A percentile compares a stretch with the other conserved stretches of the same genome.
Evolutionary conservation across 2,329 filamentous ascomycete genomes (phyloP).

Genomic region (Helicocarpus griseus): DNA sequence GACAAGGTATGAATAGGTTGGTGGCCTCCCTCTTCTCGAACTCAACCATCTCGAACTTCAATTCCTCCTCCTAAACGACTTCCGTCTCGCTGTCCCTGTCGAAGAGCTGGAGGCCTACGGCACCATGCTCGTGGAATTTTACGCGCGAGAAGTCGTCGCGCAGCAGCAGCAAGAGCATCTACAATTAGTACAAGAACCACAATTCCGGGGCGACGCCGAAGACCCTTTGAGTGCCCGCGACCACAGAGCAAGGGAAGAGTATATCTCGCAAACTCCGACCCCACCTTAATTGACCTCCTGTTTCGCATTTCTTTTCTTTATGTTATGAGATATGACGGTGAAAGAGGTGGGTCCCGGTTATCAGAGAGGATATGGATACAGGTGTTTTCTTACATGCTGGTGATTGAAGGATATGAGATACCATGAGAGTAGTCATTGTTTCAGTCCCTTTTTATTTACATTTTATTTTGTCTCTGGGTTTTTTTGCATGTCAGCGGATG

Average conservation of each 20-base stretch:
- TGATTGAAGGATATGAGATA: neutral
- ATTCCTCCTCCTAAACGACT: slow-evolving; percentile 92
- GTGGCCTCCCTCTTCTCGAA: slow-evolving; percentile 81
- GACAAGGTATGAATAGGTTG: slow-evolving; percentile 61
- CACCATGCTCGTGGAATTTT: slow-evolving; percentile 97
- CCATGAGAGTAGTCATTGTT: neutral
- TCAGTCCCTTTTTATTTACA: neutral
- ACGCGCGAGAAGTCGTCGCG: slow-evolving; percentile 76
- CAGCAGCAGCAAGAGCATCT: slow-evolving; percentile 40
- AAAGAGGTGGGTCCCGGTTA: neutral
- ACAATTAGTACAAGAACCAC: slow-evolving; percentile 6
- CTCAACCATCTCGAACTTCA: slow-evolving; percentile 94
- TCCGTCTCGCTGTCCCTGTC: slow-evolving; percentile 81
- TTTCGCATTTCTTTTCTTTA: neutral
- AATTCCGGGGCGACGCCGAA: neutral
- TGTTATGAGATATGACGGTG: neutral
- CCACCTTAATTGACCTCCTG: neutral
- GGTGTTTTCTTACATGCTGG: neutral
- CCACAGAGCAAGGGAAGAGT: slow-evolving; percentile 1
- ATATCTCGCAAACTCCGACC: neutral
- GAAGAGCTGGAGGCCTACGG: slow-evolving; percentile 96
- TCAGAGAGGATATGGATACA: neutral
- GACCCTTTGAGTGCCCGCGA: neutral
- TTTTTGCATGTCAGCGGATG: neutral
- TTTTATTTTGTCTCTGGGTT: neutral